These are phyloP conservation scores for Cenchrus purpureus DNA, from an alignment of 176 grass and related monocot genomes.

Conservation along the genomic window DNA sequence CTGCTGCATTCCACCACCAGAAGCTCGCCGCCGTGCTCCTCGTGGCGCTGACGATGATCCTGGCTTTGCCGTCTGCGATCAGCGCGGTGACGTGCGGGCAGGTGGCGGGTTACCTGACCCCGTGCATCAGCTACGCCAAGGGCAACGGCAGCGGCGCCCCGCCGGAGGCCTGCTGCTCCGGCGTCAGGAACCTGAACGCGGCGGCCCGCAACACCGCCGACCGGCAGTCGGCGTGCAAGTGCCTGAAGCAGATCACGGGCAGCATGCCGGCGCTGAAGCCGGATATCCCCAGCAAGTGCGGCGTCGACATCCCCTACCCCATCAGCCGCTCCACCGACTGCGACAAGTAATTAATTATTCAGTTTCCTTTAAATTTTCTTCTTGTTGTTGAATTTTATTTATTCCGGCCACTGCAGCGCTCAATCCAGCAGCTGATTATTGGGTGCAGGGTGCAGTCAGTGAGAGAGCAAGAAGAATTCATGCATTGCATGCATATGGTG, in stretches of 20 bases:
- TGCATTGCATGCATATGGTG: no score
- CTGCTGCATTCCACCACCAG: not conserved
- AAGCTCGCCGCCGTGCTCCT: not conserved
- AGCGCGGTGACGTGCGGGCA: conserved; percentile 36
- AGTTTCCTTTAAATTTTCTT: no score
- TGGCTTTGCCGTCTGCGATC: not conserved
- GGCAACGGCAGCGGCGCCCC: not conserved
- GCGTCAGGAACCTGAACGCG: conserved; percentile 31
- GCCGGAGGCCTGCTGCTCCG: conserved; percentile 31
- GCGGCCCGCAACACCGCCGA: not conserved
- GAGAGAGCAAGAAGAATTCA: no score
- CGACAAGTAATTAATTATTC: not conserved
- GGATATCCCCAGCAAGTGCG: not conserved
- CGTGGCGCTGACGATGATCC: conserved; percentile 32
- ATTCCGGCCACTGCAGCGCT: no score
- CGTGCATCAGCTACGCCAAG: conserved; percentile 47
- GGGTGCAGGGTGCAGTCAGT: no score
- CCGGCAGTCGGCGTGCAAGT: not conserved
- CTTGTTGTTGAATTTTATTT: no score
- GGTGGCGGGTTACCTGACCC: not conserved
- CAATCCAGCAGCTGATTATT: no score
- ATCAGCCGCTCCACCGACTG: conserved; percentile 1
- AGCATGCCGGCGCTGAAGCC: not conserved
- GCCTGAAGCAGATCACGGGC: not conserved
- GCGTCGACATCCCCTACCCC: not conserved